Evolutionary conservation across 768 basidiomycete species (phyloP), one percentile per base, ranked within the genome.

Genomic region (Suillus tomentosus): DNA sequence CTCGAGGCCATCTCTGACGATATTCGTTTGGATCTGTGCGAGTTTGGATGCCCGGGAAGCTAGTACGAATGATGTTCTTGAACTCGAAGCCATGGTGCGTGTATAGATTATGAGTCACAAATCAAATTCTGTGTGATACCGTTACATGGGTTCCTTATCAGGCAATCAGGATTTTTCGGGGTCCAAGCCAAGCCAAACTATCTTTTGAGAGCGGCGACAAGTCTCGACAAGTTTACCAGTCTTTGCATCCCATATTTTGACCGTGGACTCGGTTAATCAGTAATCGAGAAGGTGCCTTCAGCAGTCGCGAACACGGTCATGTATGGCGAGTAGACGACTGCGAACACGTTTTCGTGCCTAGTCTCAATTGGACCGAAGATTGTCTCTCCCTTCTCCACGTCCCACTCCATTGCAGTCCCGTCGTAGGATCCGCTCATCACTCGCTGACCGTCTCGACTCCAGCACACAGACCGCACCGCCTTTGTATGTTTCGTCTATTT

Each of bases 1-100:
- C 50, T 84, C 77, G 62, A 98, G 84, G 3, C 84, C 79, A 58
- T 84, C 85, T 61, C 88, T 80, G 50, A 95, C 94, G 62, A 86
- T 84, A 72, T 93, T 87, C 19, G 96, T 94, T 76, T 99, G 96
- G 69, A 94, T 84, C 76, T 92, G 87, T 5, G 96, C 96, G 11
- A 99, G 87, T 71, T 94, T 86, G 3, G 94, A 95, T 48, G 86
- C 86, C 45, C 96, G 85, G 11, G 96, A 96, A 51, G 95, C 96
- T 50, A 98, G 80, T 14, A 84, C 83, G 70, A 93, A 88, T 0
- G 81, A 84, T 65, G 87, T 81, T 31, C 64, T 64, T 55, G 53
- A 54, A 31, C 17, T 31, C 10, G 51, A 34, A 17, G 51, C 17
- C 53, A 54, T 54, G 53, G 31, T 19, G 53, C 10, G 51, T 54